Evolutionary conservation across 331 rosid species (phyloP).

Genomic region (Malus hybrid): DNA sequence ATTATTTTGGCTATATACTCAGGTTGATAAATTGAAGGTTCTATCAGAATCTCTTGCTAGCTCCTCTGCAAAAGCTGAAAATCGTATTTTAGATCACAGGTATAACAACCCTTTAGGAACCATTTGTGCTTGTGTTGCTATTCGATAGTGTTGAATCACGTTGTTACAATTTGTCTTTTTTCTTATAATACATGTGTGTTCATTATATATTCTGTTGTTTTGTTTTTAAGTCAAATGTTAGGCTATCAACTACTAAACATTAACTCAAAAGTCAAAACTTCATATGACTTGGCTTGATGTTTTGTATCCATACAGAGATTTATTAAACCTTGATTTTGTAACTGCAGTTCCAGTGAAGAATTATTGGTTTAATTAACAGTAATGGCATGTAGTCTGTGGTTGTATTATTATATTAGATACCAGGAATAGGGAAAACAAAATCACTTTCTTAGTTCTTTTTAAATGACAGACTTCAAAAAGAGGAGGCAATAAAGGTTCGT

Average conservation of each 20-base stretch:
- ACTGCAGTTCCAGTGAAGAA: background rate
- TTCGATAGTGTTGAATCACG: background rate
- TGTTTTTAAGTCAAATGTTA: background rate
- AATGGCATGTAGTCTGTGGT: constrained; percentile 6
- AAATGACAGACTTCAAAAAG: constrained; percentile 63
- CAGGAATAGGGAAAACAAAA: background rate
- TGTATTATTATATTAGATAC: background rate
- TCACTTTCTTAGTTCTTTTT: background rate
- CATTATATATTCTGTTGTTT: background rate
- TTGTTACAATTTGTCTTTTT: background rate
- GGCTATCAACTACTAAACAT: background rate
- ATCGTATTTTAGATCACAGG: constrained; percentile 92
- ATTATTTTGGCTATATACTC: constrained; percentile 17
- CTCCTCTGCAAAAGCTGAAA: constrained; percentile 87
- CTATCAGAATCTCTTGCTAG: constrained; percentile 86
- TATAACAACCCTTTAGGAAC: constrained; percentile 9
- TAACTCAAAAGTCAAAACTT: background rate
- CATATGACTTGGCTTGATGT: background rate
- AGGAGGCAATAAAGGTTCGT: constrained; percentile 90
- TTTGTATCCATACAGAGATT: background rate
- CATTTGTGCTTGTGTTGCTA: background rate
- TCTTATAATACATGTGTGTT: background rate
- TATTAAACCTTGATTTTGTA: background rate
- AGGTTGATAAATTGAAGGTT: constrained; percentile 96
- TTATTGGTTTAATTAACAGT: background rate